These are phyloP conservation scores for Otatea glauca DNA, from an alignment of 176 grass and related monocot genomes.

Conservation along the genomic window DNA sequence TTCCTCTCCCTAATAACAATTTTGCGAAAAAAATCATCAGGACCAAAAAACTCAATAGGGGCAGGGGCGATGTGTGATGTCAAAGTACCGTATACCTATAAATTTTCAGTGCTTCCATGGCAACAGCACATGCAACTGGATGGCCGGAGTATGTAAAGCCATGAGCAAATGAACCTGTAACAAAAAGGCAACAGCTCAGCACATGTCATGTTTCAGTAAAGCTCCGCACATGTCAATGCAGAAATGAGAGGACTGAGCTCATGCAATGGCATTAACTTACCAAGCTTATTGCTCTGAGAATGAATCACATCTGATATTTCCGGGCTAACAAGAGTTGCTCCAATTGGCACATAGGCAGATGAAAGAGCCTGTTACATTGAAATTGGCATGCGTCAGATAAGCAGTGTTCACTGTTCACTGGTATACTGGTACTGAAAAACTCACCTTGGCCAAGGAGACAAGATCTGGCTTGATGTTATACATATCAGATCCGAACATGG, in stretches of 20 bases:
- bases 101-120: constrained; percentile 88
- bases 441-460: constrained; percentile 90
- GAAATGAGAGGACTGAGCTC: constrained; percentile 9
- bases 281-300: constrained; percentile 97
- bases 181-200: constrained; percentile 7
- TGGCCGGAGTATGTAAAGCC: constrained; percentile 97
- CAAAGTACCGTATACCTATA: constrained; percentile 53
- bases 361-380: constrained; percentile 77
- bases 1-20: constrained; percentile 75
- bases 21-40: constrained; percentile 44
- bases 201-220: constrained; percentile 12
- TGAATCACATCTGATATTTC: constrained; percentile 89
- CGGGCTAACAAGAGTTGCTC: constrained; percentile 84
- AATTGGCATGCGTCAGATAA: constrained; percentile 21
- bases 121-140: constrained; percentile 87
- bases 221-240: constrained; percentile 9
- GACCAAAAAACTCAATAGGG: not conserved
- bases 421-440: not conserved
- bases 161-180: constrained; percentile 91
- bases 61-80: not conserved
- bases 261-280: constrained; percentile 48
- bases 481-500: constrained; percentile 94
- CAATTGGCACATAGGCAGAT: constrained; percentile 90
- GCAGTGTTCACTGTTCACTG: not conserved
- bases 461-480: constrained; percentile 88